Percentiles rank a stretch among this genome's conserved stretches.
phyloP scores from a whole-genome alignment of 148 eudicot species.

The Linanthus parryae region DNA sequence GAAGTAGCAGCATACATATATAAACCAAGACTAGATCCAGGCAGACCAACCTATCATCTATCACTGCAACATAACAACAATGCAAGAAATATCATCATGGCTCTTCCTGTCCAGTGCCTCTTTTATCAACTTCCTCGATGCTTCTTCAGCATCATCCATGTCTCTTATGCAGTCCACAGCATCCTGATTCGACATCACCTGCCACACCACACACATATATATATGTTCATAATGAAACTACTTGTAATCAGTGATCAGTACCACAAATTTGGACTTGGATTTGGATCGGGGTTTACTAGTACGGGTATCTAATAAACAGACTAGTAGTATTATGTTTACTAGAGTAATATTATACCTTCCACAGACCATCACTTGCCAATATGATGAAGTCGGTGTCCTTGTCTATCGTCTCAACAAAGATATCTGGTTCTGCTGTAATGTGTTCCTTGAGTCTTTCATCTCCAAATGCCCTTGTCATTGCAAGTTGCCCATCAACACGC shows the following conservation, averaged over 20 bases:
- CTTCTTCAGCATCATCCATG: constrained; percentile 28
- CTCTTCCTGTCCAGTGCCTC: constrained; percentile 36
- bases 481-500: constrained; percentile 50
- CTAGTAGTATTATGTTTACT: background rate
- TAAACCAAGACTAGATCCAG: no score
- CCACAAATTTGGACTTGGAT: no score
- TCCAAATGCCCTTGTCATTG: constrained; percentile 61
- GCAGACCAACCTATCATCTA: no score
- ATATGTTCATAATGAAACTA: no score
- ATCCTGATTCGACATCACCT: constrained; percentile 60
- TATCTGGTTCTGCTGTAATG: constrained; percentile 40
- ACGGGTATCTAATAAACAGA: background rate
- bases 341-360: constrained; percentile 32
- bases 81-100: constrained; percentile 41
- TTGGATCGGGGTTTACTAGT: no score
- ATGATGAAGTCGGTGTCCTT: constrained; percentile 32
- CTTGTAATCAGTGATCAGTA: no score
- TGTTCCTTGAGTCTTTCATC: constrained; percentile 49
- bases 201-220: no score
- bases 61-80: constrained; percentile 32
- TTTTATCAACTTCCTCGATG: constrained; percentile 34
- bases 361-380: constrained; percentile 55
- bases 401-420: constrained; percentile 28
- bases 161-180: constrained; percentile 33
- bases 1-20: no score